phyloP scores from a whole-genome alignment of 805 yeast genomes.

The Candida maesae region DNA sequence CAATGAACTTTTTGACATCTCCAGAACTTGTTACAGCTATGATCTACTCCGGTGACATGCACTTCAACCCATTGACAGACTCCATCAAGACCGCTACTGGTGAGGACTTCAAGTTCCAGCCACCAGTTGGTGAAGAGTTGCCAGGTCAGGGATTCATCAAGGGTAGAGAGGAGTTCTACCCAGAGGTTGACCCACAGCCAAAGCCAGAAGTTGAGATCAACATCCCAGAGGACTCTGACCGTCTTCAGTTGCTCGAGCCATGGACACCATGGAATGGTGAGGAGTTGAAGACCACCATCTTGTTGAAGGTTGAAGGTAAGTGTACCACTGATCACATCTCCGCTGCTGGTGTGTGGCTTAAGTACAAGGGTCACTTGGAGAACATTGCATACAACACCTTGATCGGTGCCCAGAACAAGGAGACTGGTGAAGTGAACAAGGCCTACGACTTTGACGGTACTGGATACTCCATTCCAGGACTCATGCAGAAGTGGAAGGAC shows the following conservation, averaged over 20 bases:
- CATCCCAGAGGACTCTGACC: constrained; percentile 86
- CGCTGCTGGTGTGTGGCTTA: constrained; percentile 98
- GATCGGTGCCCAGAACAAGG: constrained; percentile 95
- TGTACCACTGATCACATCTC: constrained; percentile 98
- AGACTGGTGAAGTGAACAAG: constrained; percentile 91
- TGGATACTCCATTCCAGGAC: constrained; percentile 81
- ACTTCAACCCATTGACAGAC: constrained; percentile 89
- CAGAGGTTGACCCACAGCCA: constrained; percentile 64
- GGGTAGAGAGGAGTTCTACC: constrained; percentile 76
- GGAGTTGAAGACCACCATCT: constrained; percentile 71
- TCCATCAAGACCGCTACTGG: constrained; percentile 71
- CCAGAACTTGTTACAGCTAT: constrained; percentile 97
- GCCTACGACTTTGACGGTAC: constrained; percentile 85
- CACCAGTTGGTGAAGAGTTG: constrained; percentile 82
- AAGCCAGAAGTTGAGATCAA: constrained; percentile 53
- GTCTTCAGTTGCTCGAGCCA: constrained; percentile 88
- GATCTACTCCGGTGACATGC: constrained; percentile 91
- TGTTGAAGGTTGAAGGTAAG: constrained; percentile 93
- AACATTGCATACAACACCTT: constrained; percentile 93
- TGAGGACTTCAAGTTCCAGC: constrained; percentile 66
- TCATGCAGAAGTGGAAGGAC: constrained; percentile 93
- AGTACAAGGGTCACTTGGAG: constrained; percentile 96
- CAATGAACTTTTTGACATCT: constrained; percentile 97
- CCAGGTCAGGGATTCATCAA: constrained; percentile 73
- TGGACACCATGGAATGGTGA: constrained; percentile 83